Percentiles rank a stretch among this genome's conserved stretches.
These are phyloP conservation scores for Talaromyces verruculosus DNA, from an alignment of 2,329 filamentous ascomycete genomes.

Conservation along the genomic window DNA sequence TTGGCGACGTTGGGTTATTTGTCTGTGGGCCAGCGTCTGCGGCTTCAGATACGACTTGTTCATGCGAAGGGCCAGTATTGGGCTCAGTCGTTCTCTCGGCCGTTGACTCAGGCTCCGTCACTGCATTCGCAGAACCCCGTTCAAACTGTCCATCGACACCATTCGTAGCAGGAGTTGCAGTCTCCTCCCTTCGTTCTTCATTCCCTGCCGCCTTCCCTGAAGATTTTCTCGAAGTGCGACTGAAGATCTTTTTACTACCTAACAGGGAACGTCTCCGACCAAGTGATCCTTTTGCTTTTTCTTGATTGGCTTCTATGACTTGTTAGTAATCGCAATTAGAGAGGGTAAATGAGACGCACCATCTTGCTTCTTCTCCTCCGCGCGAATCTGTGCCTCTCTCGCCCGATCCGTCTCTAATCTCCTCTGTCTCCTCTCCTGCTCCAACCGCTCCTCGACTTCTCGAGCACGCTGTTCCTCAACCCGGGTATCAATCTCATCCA, in stretches of 20 bases:
- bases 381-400: constrained; percentile 40
- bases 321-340: neutral
- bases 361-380: constrained; percentile 31
- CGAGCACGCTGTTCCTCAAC: constrained; percentile 70
- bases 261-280: constrained; percentile 13
- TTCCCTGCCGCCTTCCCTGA: neutral
- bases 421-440: constrained; percentile 65
- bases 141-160: neutral
- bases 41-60: neutral
- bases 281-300: neutral
- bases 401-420: constrained; percentile 50
- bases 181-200: neutral
- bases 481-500: constrained; percentile 80
- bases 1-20: constrained; percentile 25
- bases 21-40: constrained; percentile 14
- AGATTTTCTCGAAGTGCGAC: constrained; percentile 10
- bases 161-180: neutral
- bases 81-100: neutral
- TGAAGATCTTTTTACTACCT: constrained; percentile 3
- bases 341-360: constrained; percentile 25
- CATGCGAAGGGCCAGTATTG: neutral
- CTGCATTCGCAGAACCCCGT: neutral
- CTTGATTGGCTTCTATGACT: neutral
- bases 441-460: constrained; percentile 61
- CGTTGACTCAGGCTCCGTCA: neutral